Evolutionary conservation across 345 rosid genomes (phyloP).

Genomic region (Linum trigynum): DNA sequence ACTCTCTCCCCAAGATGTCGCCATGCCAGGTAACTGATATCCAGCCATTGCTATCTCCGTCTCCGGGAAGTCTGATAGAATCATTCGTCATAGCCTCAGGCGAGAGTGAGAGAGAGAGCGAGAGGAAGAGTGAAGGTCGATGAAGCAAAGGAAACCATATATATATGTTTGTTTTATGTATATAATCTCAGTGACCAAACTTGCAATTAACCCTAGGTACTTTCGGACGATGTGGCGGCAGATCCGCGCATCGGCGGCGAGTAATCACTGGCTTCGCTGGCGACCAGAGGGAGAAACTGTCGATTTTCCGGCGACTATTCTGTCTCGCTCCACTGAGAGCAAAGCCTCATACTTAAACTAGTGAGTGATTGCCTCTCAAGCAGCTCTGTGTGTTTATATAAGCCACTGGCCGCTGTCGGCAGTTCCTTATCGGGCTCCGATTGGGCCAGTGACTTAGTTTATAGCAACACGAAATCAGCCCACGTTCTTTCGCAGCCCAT

Average conservation of each 20-base stretch:
- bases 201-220: neutral
- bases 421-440: no score
- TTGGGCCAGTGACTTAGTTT: no score
- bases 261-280: conserved; percentile 5
- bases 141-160: neutral
- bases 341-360: conserved; percentile 2
- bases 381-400: neutral
- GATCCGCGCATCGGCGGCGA: neutral
- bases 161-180: no score
- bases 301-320: neutral
- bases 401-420: no score
- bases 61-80: neutral
- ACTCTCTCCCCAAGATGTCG: neutral
- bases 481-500: no score
- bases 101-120: neutral
- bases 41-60: neutral
- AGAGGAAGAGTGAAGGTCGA: neutral
- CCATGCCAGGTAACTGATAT: neutral
- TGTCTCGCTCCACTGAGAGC: neutral
- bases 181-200: neutral
- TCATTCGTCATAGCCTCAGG: neutral
- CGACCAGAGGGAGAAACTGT: neutral
- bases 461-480: no score
- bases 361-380: neutral
- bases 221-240: neutral